These are phyloP conservation scores for Umbelopsis sp. DNA, from an alignment of 192 early-diverging fungal species.

Conservation along the genomic window DNA sequence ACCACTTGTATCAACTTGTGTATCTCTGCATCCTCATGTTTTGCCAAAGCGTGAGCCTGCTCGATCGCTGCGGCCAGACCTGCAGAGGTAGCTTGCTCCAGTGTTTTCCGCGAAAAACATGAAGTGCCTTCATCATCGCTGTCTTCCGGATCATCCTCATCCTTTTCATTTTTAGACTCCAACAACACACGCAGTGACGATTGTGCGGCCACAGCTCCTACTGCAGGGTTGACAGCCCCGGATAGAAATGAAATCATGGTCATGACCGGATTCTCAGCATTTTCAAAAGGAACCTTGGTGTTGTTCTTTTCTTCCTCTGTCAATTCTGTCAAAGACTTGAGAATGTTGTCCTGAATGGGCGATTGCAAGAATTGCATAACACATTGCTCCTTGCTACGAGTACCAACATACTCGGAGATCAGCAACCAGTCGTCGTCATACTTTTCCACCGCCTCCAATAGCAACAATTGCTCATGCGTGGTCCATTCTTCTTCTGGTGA, in stretches of 20 bases:
- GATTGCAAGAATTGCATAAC: conserved; percentile 86
- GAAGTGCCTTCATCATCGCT: conserved; percentile 23
- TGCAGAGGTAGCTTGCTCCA: conserved; percentile 76
- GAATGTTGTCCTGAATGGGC: conserved; percentile 86
- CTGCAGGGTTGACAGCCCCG: conserved; percentile 82
- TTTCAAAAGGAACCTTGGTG: conserved; percentile 71
- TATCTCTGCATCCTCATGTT: conserved; percentile 86
- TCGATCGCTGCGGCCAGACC: conserved; percentile 89
- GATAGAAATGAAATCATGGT: conserved; percentile 88
- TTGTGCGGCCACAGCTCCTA: conserved; percentile 86
- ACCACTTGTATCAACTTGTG: conserved; percentile 80
- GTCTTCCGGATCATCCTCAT: conserved; percentile 35
- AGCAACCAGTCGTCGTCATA: conserved; percentile 94
- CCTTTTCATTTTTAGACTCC: conserved; percentile 29
- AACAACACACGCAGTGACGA: conserved; percentile 76
- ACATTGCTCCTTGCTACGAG: conserved; percentile 87
- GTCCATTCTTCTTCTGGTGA: conserved; percentile 76
- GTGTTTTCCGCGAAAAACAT: conserved; percentile 38
- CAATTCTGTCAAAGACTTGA: conserved; percentile 41
- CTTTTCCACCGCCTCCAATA: conserved; percentile 93
- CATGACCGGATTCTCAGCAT: conserved; percentile 90
- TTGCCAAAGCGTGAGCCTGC: conserved; percentile 78
- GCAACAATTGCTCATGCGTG: conserved; percentile 81
- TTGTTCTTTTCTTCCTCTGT: conserved; percentile 60
- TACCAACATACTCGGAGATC: conserved; percentile 91